phyloP scores from a whole-genome alignment of 2,329 filamentous ascomycete genomes.

The Arthrobotrys musiformis region DNA sequence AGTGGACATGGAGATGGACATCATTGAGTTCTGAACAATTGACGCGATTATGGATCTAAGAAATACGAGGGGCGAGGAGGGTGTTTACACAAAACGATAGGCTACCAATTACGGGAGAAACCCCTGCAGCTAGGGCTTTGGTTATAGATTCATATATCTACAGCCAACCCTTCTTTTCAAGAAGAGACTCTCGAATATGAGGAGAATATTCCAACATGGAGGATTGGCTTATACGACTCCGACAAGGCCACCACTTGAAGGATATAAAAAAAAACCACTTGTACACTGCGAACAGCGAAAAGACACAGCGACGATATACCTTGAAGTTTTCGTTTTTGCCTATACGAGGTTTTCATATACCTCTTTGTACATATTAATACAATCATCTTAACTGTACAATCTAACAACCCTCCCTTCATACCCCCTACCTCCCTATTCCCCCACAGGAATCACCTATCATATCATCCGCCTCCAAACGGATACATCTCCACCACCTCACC shows the following conservation, averaged over 20 bases:
- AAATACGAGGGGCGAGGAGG: background rate
- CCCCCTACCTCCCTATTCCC: background rate
- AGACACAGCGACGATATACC: constrained; percentile 6
- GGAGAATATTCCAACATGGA: background rate
- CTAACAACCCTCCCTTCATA: background rate
- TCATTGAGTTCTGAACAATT: constrained; percentile 10
- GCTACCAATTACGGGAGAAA: background rate
- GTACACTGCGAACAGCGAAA: background rate
- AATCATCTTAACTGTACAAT: constrained; percentile 5
- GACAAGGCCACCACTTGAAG: background rate
- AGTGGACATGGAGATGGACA: constrained; percentile 39
- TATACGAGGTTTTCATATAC: background rate
- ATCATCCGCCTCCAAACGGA: background rate
- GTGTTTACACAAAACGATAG: background rate
- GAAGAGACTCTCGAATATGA: background rate
- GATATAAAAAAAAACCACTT: background rate
- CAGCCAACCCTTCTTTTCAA: background rate
- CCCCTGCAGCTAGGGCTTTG: background rate
- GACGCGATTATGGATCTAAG: background rate
- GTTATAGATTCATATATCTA: background rate
- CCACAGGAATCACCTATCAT: background rate
- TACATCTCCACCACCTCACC: background rate
- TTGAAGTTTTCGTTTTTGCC: background rate
- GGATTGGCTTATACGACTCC: background rate
- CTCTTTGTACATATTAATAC: constrained; percentile 13